Conservation (phyloP, 495 filamentous ascomycete genomes). For the Hypoxylon crocopeplum region DNA sequence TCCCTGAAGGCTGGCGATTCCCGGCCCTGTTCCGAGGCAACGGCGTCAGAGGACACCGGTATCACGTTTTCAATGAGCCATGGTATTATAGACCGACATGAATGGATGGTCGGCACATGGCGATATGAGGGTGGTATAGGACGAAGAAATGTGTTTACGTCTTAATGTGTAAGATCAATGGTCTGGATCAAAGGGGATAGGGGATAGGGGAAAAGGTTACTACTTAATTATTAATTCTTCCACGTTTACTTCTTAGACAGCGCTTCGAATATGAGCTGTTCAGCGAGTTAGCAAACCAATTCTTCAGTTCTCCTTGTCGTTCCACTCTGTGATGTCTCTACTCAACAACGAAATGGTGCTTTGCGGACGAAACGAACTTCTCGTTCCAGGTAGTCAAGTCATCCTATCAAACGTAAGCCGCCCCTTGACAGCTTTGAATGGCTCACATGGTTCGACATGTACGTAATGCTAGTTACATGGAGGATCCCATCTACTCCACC, state of each 20-base stretch:
- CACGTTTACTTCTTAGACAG: too few species aligned
- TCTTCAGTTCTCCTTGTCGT: too few species aligned
- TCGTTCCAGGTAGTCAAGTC: too few species aligned
- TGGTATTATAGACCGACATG: constrained; percentile 64
- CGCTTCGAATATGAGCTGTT: too few species aligned
- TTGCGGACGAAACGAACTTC: too few species aligned
- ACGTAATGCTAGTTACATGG: not conserved
- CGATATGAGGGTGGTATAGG: not conserved
- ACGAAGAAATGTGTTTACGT: constrained; percentile 19
- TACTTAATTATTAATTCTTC: constrained; percentile 16
- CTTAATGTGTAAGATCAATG: constrained; percentile 24
- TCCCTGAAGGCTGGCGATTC: constrained; percentile 80
- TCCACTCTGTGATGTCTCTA: too few species aligned
- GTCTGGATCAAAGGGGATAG: constrained; percentile 10
- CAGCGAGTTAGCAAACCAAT: too few species aligned
- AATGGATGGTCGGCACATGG: constrained; percentile 1
- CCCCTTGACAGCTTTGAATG: too few species aligned
- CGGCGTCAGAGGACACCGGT: constrained; percentile 87
- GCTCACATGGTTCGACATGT: too few species aligned
- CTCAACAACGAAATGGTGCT: too few species aligned
- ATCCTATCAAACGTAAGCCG: too few species aligned
- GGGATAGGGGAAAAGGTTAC: not conserved
- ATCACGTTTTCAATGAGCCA: constrained; percentile 96
- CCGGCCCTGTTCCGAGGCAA: constrained; percentile 85
- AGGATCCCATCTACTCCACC: constrained; percentile 8